These are phyloP conservation scores for Citrus australasica DNA, from an alignment of 345 rosid species.

Conservation along the genomic window DNA sequence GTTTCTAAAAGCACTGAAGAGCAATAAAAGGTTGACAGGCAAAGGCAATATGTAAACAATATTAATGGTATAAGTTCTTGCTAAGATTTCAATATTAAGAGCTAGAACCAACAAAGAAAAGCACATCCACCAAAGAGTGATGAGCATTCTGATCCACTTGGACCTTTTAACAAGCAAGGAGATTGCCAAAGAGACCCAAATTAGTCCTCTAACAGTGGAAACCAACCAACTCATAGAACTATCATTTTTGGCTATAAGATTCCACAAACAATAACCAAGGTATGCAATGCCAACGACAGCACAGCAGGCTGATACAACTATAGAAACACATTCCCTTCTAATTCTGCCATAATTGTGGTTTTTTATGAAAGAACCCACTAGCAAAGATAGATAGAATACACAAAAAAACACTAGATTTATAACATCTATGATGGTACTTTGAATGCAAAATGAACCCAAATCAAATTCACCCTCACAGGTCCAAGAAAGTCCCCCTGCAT, in stretches of 20 bases:
- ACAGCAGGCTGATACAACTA: conserved; percentile 42
- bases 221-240: conserved; percentile 25
- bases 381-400: conserved; percentile 50
- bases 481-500: conserved; percentile 51
- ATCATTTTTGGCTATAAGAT: conserved; percentile 15
- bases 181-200: conserved; percentile 57
- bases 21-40: conserved; percentile 48
- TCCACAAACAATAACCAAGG: conserved; percentile 39
- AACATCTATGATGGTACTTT: conserved; percentile 50
- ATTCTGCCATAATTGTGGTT: background rate
- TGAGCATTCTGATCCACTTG: conserved; percentile 37
- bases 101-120: conserved; percentile 47
- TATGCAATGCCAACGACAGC: conserved; percentile 35
- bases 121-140: conserved; percentile 65
- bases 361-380: conserved; percentile 28
- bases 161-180: conserved; percentile 55
- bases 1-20: conserved; percentile 51
- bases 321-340: conserved; percentile 40
- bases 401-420: conserved; percentile 50
- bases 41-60: conserved; percentile 39
- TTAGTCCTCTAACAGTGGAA: conserved; percentile 44
- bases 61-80: conserved; percentile 26
- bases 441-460: conserved; percentile 48
- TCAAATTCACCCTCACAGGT: conserved; percentile 46
- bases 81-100: conserved; percentile 33